Base-by-base conservation (phyloP, 2,329 filamentous ascomycete genomes). In the Nannizziopsis arthrosporioides region DNA sequence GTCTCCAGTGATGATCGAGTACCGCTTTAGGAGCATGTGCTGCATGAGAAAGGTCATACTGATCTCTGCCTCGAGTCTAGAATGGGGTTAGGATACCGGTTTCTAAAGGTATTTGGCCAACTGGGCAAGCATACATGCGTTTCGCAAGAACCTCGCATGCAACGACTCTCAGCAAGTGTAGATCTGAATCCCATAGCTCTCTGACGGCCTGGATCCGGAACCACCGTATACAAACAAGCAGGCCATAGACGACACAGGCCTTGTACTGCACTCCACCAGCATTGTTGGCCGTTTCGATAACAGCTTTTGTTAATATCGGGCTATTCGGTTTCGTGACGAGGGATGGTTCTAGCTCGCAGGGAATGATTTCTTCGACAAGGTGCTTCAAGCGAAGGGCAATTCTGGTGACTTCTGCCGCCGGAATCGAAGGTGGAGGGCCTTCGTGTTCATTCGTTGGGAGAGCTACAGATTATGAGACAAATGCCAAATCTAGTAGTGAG, bases 121-220 rank as follows among this genome's bases (percentile, higher is more conserved):
- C 6, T 27, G 14, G n/a, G 36, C 14, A 34, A 35, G 52, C 56
- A 44, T 64, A 72, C 70, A 79, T 72, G 43, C 77, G 73, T 71
- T 96, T 98, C 15, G 92, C 89, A 59, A 98, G 83, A 42, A 95
- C 81, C 64, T 95, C 88, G 61, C 88, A 94, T 11, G 92, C 89
- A 2, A 77, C 72, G 1, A 87, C 86, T 27, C 90, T 79, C 34
- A 92, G 71, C 37, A 81, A 69, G 63, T 94, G 86, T 35, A 96
- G 73, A 51, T 87, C 83, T 5, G 89, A 81, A 65, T 98, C 90
- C 87, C 90, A 98, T 1, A 96, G 77, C 72, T 98, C 92, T 5
- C 81, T 65, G 22, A 74, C 53, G 1, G 87, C 80, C 68, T 96
- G 89, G 53, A 78, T 79, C 61, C 78, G 81, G 67, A 95, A 96